A percentile compares a stretch with the other conserved stretches of the same genome.
These are phyloP conservation scores for Candida caryicola DNA, from an alignment of 805 yeast species.

Conservation along the genomic window DNA sequence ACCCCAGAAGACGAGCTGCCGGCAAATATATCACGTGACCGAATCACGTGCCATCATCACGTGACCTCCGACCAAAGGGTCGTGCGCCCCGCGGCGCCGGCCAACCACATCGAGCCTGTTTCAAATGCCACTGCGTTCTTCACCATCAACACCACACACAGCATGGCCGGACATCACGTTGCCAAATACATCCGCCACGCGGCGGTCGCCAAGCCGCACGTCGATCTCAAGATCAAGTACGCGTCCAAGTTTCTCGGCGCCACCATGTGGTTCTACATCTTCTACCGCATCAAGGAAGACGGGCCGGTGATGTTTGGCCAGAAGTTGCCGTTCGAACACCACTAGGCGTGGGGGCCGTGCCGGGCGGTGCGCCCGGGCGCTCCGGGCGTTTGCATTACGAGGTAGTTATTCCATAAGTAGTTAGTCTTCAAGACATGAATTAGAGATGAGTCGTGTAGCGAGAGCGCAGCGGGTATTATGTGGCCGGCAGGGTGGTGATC, in stretches of 20 bases:
- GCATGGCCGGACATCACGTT: conserved; percentile 44
- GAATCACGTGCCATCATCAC: not conserved
- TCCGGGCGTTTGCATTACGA: no score
- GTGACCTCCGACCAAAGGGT: not conserved
- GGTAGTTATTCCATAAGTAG: no score
- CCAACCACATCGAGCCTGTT: conserved; percentile 8
- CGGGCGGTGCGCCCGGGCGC: no score
- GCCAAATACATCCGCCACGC: conserved; percentile 52
- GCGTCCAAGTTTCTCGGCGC: conserved; percentile 74
- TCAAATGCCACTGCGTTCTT: no score
- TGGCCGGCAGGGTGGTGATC: no score
- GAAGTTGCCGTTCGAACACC: conserved; percentile 39
- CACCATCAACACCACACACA: conserved; percentile 7
- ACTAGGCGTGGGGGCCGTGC: no score
- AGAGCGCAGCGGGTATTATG: no score
- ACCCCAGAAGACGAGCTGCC: no score
- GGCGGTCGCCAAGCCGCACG: conserved; percentile 63
- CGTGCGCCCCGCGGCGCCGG: conserved; percentile 1
- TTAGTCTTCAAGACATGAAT: no score
- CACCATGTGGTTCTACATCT: conserved; percentile 85
- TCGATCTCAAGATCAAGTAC: conserved; percentile 53
- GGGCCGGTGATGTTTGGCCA: conserved; percentile 57
- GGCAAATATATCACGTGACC: not conserved
- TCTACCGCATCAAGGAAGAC: conserved; percentile 76
- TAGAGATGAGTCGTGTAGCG: no score